Evolutionary conservation across 352 stramenopile genomes (phyloP).

Genomic region (Phytopythium cucurbitacearum): DNA sequence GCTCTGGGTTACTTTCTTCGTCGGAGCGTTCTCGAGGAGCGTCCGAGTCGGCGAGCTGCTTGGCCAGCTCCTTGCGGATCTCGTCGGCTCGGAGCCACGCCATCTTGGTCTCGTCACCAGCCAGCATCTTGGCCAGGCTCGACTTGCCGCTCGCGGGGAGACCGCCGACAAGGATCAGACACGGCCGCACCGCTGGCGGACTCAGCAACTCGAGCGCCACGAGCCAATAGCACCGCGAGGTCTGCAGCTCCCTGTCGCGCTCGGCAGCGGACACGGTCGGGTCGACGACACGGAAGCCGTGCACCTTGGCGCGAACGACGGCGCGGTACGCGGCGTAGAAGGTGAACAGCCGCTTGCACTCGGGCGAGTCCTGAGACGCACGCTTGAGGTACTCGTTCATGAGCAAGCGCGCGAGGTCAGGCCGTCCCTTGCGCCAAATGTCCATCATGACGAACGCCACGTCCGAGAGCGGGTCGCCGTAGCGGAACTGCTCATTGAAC

Average conservation of each 20-base stretch:
- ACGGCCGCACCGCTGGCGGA: constrained; percentile 32
- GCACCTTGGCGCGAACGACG: constrained; percentile 67
- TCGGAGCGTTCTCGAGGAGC: not conserved
- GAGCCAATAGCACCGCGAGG: constrained; percentile 57
- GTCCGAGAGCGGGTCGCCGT: constrained; percentile 58
- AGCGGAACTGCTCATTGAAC: constrained; percentile 80
- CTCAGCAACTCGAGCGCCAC: constrained; percentile 54
- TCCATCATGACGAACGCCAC: constrained; percentile 70
- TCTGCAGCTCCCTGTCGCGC: constrained; percentile 32
- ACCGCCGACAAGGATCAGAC: constrained; percentile 49
- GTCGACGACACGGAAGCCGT: constrained; percentile 59
- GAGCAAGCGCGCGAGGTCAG: constrained; percentile 45
- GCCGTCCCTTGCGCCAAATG: constrained; percentile 51
- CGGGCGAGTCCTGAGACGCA: constrained; percentile 39
- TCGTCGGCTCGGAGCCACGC: constrained; percentile 58
- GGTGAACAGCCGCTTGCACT: constrained; percentile 38
- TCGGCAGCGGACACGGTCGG: constrained; percentile 30
- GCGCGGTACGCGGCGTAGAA: constrained; percentile 71
- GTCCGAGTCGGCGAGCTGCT: not conserved
- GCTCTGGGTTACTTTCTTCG: too few relatives aligned
- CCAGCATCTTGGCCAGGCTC: constrained; percentile 48
- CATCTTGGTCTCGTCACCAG: constrained; percentile 31
- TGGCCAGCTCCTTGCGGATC: constrained; percentile 55
- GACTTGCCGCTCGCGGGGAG: constrained; percentile 67
- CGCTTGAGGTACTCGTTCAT: constrained; percentile 52